Evolutionary conservation across 108 stramenopile genomes (phyloP).

Genomic region (Skeletonema menzelii): DNA sequence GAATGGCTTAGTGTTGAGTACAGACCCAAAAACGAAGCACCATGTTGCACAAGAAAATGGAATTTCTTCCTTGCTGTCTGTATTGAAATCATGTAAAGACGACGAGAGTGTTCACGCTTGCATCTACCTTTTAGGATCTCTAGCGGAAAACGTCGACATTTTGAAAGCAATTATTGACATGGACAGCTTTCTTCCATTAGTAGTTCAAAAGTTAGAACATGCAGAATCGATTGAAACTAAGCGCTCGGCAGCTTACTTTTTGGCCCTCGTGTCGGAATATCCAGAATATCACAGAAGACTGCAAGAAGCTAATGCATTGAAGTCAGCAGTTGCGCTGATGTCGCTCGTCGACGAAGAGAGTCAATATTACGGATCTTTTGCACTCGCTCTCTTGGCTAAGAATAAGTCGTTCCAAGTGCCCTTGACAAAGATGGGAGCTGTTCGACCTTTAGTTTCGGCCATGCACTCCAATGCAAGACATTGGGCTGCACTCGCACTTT

Average conservation of each 20-base stretch:
- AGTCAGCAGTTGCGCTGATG: constrained; percentile 62
- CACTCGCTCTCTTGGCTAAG: constrained; percentile 72
- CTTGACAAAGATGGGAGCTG: constrained; percentile 68
- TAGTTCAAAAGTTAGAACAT: constrained; percentile 42
- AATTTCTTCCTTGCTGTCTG: constrained; percentile 51
- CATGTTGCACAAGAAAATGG: constrained; percentile 62
- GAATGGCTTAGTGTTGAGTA: constrained; percentile 64
- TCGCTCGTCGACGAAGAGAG: constrained; percentile 78
- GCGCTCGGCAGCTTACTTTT: constrained; percentile 71
- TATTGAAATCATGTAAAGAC: constrained; percentile 50
- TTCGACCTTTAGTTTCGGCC: constrained; percentile 76
- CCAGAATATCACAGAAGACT: constrained; percentile 69
- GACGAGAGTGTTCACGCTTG: constrained; percentile 57
- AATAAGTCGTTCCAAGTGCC: constrained; percentile 73
- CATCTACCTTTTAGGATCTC: constrained; percentile 67
- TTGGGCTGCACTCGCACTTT: constrained; percentile 86
- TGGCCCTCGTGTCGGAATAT: constrained; percentile 64
- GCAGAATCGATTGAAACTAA: constrained; percentile 73
- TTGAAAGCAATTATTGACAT: constrained; percentile 55
- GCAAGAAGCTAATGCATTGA: constrained; percentile 50
- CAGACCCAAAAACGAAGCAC: constrained; percentile 47
- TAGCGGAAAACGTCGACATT: constrained; percentile 68
- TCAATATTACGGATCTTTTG: constrained; percentile 80
- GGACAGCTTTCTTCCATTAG: constrained; percentile 42
- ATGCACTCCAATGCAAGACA: constrained; percentile 70